Base-by-base conservation (phyloP, 257 asterid genomes). In the Solanum raphanifolium region DNA sequence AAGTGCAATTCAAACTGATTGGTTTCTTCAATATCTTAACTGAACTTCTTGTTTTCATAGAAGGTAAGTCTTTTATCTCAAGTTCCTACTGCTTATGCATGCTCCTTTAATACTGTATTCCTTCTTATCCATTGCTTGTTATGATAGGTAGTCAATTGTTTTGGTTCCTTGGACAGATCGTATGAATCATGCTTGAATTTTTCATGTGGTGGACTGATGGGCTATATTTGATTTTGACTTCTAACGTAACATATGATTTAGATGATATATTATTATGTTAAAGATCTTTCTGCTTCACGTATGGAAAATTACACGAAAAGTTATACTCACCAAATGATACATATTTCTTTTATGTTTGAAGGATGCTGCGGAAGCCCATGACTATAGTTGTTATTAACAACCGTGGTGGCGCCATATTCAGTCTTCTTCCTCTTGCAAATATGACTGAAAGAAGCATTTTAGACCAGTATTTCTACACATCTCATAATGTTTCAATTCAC, bases 351-450 rank as follows among this genome's bases (percentile, higher is more conserved):
- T 48, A 85, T 85, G 62, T 88, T 84, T 89, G 71, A 88, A 97
- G 99, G 95, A 87, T 90, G 46, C 82, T 76, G 18, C 95, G 99
- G 87, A 97, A 94, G 92, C 99, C 99, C 1, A 91, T 97, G 93
- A 93, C 93, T 90, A 91, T 97, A 89, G 90, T 96, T 83, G 99
- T 97, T 85, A 91, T 95, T 52, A 97, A 97, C 95, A 97, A 97
- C 90, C 96, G 88, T 52, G 99, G 99, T 86, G 99, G 99, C 68
- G 99, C 98, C 84, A 97, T 97, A 89, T 97, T 97, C 91, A 97
- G 99, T 89, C 98, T 96, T 83, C 98, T 97, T 31, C 99, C 99
- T 32, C 92, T 94, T 88, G 98, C 99, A 79, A 90, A 86, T 84
- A 89, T 92, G 48, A 90, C 93, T 15, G 93, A 91, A 58, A 92